A percentile compares a stretch with the other conserved stretches of the same genome.
These are phyloP conservation scores for Wickerhamiella infanticola DNA, from an alignment of 1,139 yeast species.

Conservation along the genomic window DNA sequence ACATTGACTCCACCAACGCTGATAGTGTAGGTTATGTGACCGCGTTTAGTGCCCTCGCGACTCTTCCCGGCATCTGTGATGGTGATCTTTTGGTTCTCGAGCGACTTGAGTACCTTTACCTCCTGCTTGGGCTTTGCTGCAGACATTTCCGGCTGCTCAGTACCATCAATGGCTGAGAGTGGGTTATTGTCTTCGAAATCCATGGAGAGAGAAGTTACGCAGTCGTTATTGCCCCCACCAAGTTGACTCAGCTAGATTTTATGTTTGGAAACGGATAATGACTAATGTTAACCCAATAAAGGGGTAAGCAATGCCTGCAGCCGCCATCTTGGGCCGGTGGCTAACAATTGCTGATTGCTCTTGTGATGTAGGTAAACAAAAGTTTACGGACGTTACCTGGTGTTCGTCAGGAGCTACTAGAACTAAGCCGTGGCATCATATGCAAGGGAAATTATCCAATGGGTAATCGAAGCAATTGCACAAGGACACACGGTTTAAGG, in stretches of 20 bases:
- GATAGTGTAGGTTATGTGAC: slow-evolving; percentile 70
- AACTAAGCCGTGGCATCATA: too few species aligned
- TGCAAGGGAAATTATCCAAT: too few species aligned
- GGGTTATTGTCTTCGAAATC: slow-evolving; percentile 33
- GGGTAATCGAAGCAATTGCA: too few species aligned
- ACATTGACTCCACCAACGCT: slow-evolving; percentile 46
- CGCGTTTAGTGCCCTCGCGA: slow-evolving; percentile 57
- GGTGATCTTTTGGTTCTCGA: slow-evolving; percentile 23
- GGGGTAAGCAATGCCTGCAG: too few species aligned
- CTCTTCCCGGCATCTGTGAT: slow-evolving; percentile 69
- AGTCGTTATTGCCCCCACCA: not conserved
- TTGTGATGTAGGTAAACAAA: too few species aligned
- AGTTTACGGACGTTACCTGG: too few species aligned
- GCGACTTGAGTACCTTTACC: slow-evolving; percentile 2
- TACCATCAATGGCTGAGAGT: slow-evolving; percentile 22
- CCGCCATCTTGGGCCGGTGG: too few species aligned
- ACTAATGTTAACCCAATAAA: too few species aligned
- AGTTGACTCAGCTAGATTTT: not conserved
- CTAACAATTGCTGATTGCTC: too few species aligned
- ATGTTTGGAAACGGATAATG: too few species aligned
- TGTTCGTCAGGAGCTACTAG: too few species aligned
- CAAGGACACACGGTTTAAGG: too few species aligned
- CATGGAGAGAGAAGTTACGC: slow-evolving; percentile 11
- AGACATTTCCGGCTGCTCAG: not conserved
- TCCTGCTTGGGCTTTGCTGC: slow-evolving; percentile 3